phyloP scores from a whole-genome alignment of 2,329 filamentous ascomycete species.

The Dichotomopilus funicola region DNA sequence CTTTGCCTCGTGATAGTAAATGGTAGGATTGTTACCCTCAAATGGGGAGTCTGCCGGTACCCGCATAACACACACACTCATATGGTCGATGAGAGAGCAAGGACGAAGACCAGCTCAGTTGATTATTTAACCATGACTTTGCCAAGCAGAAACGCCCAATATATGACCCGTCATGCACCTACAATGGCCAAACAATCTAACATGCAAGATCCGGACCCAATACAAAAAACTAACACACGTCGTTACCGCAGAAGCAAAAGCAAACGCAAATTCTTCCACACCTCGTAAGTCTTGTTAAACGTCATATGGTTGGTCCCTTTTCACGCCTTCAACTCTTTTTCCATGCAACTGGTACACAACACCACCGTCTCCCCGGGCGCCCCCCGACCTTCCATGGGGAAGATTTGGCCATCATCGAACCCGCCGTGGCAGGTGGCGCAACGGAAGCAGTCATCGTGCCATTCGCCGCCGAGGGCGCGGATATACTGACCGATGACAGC shows the following conservation, averaged over 20 bases:
- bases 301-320: constrained; percentile 5
- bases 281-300: not conserved
- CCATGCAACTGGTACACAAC: constrained; percentile 55
- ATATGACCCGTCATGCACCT: not conserved
- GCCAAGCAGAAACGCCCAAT: not conserved
- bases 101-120: too few species aligned
- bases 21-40: too few species aligned
- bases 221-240: too few species aligned
- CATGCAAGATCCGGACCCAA: too few species aligned
- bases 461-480: constrained; percentile 81
- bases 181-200: not conserved
- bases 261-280: constrained; percentile 2
- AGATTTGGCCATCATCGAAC: constrained; percentile 60
- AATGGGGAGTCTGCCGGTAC: too few species aligned
- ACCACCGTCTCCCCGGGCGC: constrained; percentile 42
- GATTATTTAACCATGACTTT: too few species aligned
- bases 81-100: too few species aligned
- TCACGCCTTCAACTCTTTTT: constrained; percentile 51
- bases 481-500: constrained; percentile 88
- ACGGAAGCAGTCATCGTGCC: constrained; percentile 88
- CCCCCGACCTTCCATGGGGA: constrained; percentile 46
- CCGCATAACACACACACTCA: too few species aligned
- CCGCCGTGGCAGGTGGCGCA: constrained; percentile 59
- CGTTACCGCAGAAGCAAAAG: not conserved
- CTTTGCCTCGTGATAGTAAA: too few species aligned